These are phyloP conservation scores for Trametes coccinea DNA, from an alignment of 768 basidiomycete genomes.

Conservation along the genomic window DNA sequence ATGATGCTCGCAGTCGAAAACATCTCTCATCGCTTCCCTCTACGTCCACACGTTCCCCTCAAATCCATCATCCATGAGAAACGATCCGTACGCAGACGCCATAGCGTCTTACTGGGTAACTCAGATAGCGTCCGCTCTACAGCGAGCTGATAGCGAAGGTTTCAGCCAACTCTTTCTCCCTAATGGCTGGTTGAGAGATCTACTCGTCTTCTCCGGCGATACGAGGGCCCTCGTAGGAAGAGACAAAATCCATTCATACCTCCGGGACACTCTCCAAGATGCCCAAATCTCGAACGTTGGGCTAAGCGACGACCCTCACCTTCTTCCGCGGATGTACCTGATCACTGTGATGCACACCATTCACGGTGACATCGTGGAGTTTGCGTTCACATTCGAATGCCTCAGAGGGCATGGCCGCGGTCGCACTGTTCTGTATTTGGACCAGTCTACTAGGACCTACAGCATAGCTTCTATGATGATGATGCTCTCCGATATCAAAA, in stretches of 20 bases:
- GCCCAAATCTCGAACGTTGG: constrained; percentile 20
- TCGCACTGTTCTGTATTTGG: constrained; percentile 31
- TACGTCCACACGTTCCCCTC: no score
- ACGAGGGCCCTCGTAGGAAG: constrained; percentile 24
- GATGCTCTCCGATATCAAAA: constrained; percentile 32
- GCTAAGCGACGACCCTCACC: constrained; percentile 18
- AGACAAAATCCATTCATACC: constrained; percentile 21
- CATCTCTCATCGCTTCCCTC: no score
- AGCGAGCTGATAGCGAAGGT: constrained; percentile 11
- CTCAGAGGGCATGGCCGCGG: constrained; percentile 36
- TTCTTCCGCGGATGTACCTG: constrained; percentile 8
- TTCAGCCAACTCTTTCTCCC: constrained; percentile 17
- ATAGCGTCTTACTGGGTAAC: constrained; percentile 23
- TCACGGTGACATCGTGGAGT: constrained; percentile 16
- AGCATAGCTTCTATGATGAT: constrained; percentile 34
- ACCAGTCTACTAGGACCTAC: constrained; percentile 27
- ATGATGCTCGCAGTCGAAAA: no score
- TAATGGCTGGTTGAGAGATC: constrained; percentile 28
- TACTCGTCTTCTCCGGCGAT: constrained; percentile 30
- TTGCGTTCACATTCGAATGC: constrained; percentile 40
- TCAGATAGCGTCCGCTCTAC: constrained; percentile 6
- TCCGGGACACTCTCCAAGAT: not conserved
- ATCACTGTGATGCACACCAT: not conserved
- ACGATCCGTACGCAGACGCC: no score
- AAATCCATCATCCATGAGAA: no score